A percentile compares a stretch with the other conserved stretches of the same genome.
Evolutionary conservation across 2,329 filamentous ascomycete genomes (phyloP).

Genomic region (Pseudomassariella vexata): DNA sequence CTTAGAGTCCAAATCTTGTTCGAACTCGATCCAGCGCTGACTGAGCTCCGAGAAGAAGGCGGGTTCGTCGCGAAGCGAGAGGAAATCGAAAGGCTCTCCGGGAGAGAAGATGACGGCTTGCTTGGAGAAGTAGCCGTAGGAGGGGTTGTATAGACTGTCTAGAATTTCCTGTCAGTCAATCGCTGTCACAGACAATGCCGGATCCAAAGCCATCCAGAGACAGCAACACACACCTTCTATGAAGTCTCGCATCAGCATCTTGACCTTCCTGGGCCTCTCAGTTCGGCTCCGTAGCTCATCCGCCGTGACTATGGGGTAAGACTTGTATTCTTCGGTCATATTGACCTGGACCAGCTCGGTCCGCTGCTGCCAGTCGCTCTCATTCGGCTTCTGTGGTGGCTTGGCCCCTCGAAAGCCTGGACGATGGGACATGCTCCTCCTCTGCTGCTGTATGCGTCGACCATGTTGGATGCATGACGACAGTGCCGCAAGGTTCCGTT

Average conservation of each 20-base stretch:
- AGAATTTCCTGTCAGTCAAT: conserved; percentile 9
- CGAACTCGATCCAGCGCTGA: conserved; percentile 80
- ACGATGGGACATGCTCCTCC: conserved; percentile 22
- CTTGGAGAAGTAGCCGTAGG: conserved; percentile 95
- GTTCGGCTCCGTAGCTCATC: conserved; percentile 65
- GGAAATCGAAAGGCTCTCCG: conserved; percentile 87
- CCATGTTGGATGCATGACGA: conserved; percentile 33
- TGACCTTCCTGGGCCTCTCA: conserved; percentile 78
- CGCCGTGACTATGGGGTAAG: conserved; percentile 82
- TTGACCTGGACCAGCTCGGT: conserved; percentile 70
- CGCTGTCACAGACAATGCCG: not conserved
- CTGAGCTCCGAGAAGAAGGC: conserved; percentile 76
- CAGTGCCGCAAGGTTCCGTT: conserved; percentile 35
- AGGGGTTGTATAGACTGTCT: conserved; percentile 92
- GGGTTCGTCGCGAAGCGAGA: conserved; percentile 71
- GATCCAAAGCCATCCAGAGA: conserved; percentile 3
- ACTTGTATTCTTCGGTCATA: conserved; percentile 71
- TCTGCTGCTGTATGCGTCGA: conserved; percentile 30
- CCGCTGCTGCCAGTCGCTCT: conserved; percentile 82
- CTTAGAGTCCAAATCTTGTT: conserved; percentile 74
- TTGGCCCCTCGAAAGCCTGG: conserved; percentile 18
- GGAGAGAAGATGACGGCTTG: conserved; percentile 94
- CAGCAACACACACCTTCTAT: conserved; percentile 66
- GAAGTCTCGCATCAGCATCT: conserved; percentile 97
- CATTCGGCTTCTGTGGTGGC: conserved; percentile 32